Conservation (phyloP, 1,284 basidiomycete species). For the Coriolopsis trogii region DNA sequence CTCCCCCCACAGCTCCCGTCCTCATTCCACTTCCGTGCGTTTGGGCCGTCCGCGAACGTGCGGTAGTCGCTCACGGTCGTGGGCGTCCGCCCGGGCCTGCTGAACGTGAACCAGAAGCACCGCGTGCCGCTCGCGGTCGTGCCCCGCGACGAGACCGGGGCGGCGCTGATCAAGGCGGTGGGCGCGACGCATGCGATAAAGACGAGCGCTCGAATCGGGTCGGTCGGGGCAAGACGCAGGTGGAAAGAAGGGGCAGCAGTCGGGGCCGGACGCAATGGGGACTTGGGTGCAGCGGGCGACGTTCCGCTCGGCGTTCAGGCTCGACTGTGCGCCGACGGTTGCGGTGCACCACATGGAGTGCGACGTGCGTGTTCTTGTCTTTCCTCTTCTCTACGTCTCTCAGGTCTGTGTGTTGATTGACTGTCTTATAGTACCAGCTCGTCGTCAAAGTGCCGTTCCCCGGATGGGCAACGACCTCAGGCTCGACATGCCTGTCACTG, state of each 20-base stretch:
- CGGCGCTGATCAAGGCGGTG: background rate
- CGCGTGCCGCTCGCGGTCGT: conserved; percentile 22
- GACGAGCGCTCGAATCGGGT: background rate
- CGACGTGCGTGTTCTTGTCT: background rate
- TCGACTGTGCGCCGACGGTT: background rate
- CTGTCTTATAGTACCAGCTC: background rate
- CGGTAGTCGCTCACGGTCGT: conserved; percentile 24
- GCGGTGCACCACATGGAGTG: background rate
- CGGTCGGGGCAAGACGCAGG: background rate
- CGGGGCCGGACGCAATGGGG: background rate
- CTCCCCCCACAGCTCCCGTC: conserved; percentile 26
- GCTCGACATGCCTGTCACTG: background rate
- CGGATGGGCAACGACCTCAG: background rate
- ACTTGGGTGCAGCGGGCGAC: conserved; percentile 5
- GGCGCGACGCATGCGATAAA: background rate
- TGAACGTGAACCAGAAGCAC: conserved; percentile 18
- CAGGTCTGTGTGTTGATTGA: background rate
- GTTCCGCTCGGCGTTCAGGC: background rate
- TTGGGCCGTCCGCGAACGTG: conserved; percentile 3
- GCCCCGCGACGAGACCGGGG: conserved; percentile 17
- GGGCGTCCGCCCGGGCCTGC: conserved; percentile 20
- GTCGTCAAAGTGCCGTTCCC: background rate
- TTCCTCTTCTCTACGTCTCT: background rate
- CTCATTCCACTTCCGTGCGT: conserved; percentile 20
- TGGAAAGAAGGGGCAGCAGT: background rate